Percentiles rank a stretch among this genome's conserved stretches.
Conservation (phyloP, 108 stramenopile species). For the Pseudonitzschia delicatissima region DNA sequence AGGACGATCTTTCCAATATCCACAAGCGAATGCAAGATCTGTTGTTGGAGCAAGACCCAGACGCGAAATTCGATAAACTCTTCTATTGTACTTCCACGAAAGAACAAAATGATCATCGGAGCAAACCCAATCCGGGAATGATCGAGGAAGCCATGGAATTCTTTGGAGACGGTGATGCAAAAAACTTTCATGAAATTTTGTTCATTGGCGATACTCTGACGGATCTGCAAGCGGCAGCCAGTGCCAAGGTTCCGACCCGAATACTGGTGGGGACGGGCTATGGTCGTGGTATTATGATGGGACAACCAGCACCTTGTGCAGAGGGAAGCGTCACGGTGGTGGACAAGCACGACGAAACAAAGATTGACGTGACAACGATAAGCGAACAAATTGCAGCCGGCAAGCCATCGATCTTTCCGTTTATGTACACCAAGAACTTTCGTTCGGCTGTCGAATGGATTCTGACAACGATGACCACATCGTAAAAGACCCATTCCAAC, state of each 20-base stretch:
- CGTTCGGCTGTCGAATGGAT: constrained; percentile 9
- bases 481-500: too few species aligned
- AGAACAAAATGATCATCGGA: constrained; percentile 21
- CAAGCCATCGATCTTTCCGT: background rate
- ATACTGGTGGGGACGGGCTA: constrained; percentile 35
- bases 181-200: background rate
- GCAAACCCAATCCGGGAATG: constrained; percentile 48
- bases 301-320: background rate
- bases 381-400: too few species aligned
- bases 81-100: constrained; percentile 28
- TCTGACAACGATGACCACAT: too few species aligned
- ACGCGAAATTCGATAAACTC: constrained; percentile 28
- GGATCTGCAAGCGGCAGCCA: constrained; percentile 38
- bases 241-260: constrained; percentile 14
- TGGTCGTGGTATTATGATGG: constrained; percentile 18
- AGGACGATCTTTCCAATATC: constrained; percentile 24
- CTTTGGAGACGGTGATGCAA: constrained; percentile 4
- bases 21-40: constrained; percentile 16
- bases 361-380: background rate
- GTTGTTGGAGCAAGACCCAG: constrained; percentile 22
- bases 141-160: constrained; percentile 29
- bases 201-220: constrained; percentile 37
- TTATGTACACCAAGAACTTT: background rate
- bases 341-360: background rate
- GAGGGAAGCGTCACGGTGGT: background rate